A percentile compares a stretch with the other conserved stretches of the same genome.
Conservation (phyloP, 2,329 filamentous ascomycete genomes). For the Fusarium hainanense region DNA sequence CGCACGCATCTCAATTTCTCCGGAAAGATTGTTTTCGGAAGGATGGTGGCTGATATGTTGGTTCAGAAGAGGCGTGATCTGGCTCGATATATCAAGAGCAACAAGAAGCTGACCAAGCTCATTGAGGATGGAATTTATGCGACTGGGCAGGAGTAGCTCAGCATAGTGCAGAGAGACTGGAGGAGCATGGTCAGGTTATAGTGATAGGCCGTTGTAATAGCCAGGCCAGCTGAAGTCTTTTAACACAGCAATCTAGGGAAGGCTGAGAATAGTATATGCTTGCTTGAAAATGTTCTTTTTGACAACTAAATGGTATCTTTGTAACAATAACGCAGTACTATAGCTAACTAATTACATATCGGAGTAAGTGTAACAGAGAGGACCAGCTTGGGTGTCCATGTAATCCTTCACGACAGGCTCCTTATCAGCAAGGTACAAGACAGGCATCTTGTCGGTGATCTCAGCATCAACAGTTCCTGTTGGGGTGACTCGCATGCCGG, state of each 20-base stretch:
- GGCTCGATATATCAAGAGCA: not conserved
- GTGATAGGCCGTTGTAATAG: not conserved
- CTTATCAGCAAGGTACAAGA: not conserved
- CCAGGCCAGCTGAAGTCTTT: too few species aligned
- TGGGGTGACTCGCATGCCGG: not conserved
- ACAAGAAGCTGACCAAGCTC: conserved; percentile 10
- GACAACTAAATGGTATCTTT: not conserved
- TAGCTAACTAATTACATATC: not conserved
- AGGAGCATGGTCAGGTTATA: too few species aligned
- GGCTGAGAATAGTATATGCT: not conserved
- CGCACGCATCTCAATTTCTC: conserved; percentile 14
- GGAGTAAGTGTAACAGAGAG: conserved; percentile 29
- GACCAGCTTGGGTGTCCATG: conserved; percentile 14
- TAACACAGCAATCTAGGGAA: not conserved
- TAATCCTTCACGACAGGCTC: conserved; percentile 24
- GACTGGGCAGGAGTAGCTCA: not conserved
- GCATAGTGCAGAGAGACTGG: not conserved
- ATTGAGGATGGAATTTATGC: conserved; percentile 5
- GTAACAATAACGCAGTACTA: fast-evolving
- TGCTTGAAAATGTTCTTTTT: not conserved
- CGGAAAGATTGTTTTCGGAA: conserved; percentile 11
- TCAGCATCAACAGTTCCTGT: not conserved
- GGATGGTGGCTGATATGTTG: conserved; percentile 19
- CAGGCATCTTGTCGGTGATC: not conserved
- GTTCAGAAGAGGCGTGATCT: conserved; percentile 14